Percentiles rank a stretch among this genome's conserved stretches.
Evolutionary conservation across 2,329 filamentous ascomycete species (phyloP).

Genomic region (Aureobasidium melanogenum): DNA sequence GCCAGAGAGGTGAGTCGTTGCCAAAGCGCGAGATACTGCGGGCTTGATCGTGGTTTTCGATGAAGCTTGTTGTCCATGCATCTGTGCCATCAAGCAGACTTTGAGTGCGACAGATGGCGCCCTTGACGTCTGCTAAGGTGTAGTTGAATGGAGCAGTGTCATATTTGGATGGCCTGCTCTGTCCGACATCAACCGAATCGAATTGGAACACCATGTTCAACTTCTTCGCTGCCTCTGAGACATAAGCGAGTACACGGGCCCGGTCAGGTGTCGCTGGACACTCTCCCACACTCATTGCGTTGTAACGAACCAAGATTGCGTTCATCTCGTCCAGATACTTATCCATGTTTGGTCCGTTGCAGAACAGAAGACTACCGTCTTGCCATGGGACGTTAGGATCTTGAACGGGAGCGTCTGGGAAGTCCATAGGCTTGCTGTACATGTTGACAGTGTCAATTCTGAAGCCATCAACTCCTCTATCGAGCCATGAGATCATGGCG

Average conservation of each 20-base stretch:
- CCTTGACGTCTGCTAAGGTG: neutral
- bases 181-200: slow-evolving; percentile 47
- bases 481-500: slow-evolving; percentile 56
- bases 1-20: slow-evolving; percentile 28
- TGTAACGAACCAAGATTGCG: slow-evolving; percentile 37
- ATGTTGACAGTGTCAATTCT: slow-evolving; percentile 23
- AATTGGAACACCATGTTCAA: slow-evolving; percentile 50
- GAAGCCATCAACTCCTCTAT: slow-evolving; percentile 52
- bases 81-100: slow-evolving; percentile 44
- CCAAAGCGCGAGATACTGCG: slow-evolving; percentile 49
- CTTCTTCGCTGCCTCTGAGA: slow-evolving; percentile 46
- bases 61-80: slow-evolving; percentile 56
- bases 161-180: slow-evolving; percentile 34
- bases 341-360: slow-evolving; percentile 32
- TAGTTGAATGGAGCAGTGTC: neutral
- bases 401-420: slow-evolving; percentile 17
- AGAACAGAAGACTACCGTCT: slow-evolving; percentile 15
- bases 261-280: slow-evolving; percentile 37
- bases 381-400: slow-evolving; percentile 12
- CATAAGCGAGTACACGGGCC: slow-evolving; percentile 41
- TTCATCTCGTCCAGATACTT: slow-evolving; percentile 39
- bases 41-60: slow-evolving; percentile 57
- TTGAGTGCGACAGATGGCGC: slow-evolving; percentile 43
- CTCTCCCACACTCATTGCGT: slow-evolving; percentile 43
- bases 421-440: slow-evolving; percentile 16